Evolutionary conservation across 306 rosid species (phyloP).

Genomic region (Castanea sativa): DNA sequence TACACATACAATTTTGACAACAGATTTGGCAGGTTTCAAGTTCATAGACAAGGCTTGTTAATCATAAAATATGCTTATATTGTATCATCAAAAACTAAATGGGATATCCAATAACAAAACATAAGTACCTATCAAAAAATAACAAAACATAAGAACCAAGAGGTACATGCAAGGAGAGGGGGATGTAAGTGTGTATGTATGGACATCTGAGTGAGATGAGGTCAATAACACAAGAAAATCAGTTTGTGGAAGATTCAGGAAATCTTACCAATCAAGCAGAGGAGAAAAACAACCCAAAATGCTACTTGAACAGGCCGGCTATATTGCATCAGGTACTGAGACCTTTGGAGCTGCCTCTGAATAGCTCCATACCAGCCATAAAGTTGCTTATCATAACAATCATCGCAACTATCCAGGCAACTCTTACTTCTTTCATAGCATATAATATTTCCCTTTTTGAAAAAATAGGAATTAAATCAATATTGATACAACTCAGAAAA

Average conservation of each 20-base stretch:
- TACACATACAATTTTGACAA: not conserved
- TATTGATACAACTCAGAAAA: not conserved
- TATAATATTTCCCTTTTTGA: slow-evolving; percentile 41
- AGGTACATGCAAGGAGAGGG: too few species aligned
- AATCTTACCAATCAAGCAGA: slow-evolving; percentile 78
- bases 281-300: slow-evolving; percentile 57
- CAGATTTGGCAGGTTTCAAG: not conserved
- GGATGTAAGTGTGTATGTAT: not conserved
- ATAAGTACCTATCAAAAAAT: too few species aligned
- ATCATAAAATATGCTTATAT: too few species aligned
- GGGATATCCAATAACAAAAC: too few species aligned
- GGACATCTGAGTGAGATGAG: not conserved
- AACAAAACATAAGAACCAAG: too few species aligned
- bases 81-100: too few species aligned
- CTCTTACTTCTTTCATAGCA: slow-evolving; percentile 68
- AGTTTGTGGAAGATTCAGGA: not conserved
- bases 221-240: not conserved
- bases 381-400: slow-evolving; percentile 71
- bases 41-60: too few species aligned
- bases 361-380: slow-evolving; percentile 90
- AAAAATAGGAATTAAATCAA: slow-evolving; percentile 11
- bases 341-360: slow-evolving; percentile 84
- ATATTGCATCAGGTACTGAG: slow-evolving; percentile 85
- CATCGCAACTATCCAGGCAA: slow-evolving; percentile 60
- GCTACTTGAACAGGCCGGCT: slow-evolving; percentile 62